These are phyloP conservation scores for Cucumis hystrix DNA, from an alignment of 306 rosid species.

Conservation along the genomic window DNA sequence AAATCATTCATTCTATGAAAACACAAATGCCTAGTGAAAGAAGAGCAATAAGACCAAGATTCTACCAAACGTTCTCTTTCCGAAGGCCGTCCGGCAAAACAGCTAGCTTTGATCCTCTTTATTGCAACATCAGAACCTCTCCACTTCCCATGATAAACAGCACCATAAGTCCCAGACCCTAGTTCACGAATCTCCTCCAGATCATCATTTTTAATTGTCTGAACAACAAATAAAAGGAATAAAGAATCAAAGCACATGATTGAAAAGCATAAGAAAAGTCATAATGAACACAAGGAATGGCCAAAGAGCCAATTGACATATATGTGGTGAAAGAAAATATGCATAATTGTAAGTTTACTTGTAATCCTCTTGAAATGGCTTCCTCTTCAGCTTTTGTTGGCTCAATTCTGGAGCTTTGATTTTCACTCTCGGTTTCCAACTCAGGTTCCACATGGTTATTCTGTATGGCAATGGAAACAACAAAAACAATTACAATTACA, in stretches of 20 bases:
- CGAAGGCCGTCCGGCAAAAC: conserved; percentile 91
- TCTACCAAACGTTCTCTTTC: conserved; percentile 95
- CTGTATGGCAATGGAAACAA: conserved; percentile 30
- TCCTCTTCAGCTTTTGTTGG: conserved; percentile 93
- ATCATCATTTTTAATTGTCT: conserved; percentile 91
- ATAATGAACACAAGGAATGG: background rate
- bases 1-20: background rate
- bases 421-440: conserved; percentile 55
- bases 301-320: background rate
- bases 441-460: conserved; percentile 54
- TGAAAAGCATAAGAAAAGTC: conserved; percentile 9
- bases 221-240: conserved; percentile 14
- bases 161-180: conserved; percentile 95
- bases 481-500: conserved; percentile 9
- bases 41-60: conserved; percentile 13
- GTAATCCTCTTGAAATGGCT: conserved; percentile 88
- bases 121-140: conserved; percentile 95
- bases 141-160: conserved; percentile 99
- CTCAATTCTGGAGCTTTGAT: conserved; percentile 59
- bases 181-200: conserved; percentile 94
- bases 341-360: conserved; percentile 31
- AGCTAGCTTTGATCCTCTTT: conserved; percentile 94
- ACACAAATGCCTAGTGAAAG: conserved; percentile 12
- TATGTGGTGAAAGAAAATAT: conserved; percentile 4
- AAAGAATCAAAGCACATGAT: background rate